phyloP scores from a whole-genome alignment of 495 filamentous ascomycete genomes.

The Hypoxylon intermedium region DNA sequence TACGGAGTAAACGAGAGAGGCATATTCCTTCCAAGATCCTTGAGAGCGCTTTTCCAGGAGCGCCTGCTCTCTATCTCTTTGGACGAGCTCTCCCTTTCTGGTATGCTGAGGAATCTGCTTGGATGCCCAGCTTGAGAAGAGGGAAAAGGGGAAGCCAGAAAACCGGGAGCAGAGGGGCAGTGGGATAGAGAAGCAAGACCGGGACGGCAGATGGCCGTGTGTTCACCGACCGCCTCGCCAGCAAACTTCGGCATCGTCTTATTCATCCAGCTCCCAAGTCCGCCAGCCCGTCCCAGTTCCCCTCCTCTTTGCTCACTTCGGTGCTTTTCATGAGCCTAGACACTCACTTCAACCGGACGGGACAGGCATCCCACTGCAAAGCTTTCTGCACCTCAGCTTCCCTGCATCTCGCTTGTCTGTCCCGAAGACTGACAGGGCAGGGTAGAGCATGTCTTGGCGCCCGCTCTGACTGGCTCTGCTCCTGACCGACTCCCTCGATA shows the following conservation, averaged over 20 bases:
- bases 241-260: slow-evolving; percentile 30
- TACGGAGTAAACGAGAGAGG: slow-evolving; percentile 5
- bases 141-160: slow-evolving; percentile 3
- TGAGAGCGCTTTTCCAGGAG: neutral
- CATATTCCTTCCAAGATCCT: slow-evolving; percentile 5
- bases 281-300: slow-evolving; percentile 6
- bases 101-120: slow-evolving; percentile 4
- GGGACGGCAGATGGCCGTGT: slow-evolving; percentile 30
- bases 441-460: slow-evolving; percentile 28
- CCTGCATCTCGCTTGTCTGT: slow-evolving; percentile 39
- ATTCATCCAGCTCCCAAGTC: slow-evolving; percentile 4
- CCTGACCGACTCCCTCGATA: slow-evolving; percentile 37
- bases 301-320: slow-evolving; percentile 8
- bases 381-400: slow-evolving; percentile 36
- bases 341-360: slow-evolving; percentile 35
- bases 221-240: slow-evolving; percentile 27
- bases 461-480: slow-evolving; percentile 19
- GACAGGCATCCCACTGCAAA: slow-evolving; percentile 23
- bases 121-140: slow-evolving; percentile 14
- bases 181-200: slow-evolving; percentile 11
- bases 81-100: neutral
- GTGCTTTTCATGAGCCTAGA: slow-evolving; percentile 16
- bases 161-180: slow-evolving; percentile 14
- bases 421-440: slow-evolving; percentile 30
- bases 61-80: neutral